A percentile compares a stretch with the other conserved stretches of the same genome.
Conservation (phyloP, 2,329 filamentous ascomycete species). For the Onygena corvina region DNA sequence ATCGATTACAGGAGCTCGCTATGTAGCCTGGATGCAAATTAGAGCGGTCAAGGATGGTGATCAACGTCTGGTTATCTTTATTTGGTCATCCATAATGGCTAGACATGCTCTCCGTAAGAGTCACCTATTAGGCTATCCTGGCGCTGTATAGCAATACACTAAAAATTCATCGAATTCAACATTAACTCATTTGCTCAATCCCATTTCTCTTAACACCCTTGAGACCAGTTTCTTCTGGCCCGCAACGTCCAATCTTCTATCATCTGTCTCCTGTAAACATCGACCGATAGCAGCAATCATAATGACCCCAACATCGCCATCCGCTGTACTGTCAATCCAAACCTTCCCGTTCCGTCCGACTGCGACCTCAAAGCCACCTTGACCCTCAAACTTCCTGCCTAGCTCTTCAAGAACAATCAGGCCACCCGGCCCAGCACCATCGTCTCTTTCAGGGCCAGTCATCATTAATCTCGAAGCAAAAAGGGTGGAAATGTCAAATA, state of each 20-base stretch:
- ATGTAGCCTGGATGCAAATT: too few species aligned
- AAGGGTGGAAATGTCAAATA: conserved; percentile 65
- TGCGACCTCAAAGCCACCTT: conserved; percentile 72
- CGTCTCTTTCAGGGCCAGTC: conserved; percentile 23
- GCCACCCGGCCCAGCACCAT: conserved; percentile 44
- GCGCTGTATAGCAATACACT: not conserved
- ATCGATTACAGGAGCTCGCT: too few species aligned
- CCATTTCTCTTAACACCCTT: conserved; percentile 32
- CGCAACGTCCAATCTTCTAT: conserved; percentile 36
- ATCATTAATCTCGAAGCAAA: conserved; percentile 69
- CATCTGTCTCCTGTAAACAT: conserved; percentile 67
- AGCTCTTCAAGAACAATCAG: conserved; percentile 69
- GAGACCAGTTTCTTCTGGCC: conserved; percentile 39
- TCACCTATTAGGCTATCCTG: not conserved
- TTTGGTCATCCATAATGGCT: not conserved
- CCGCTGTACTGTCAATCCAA: conserved; percentile 67
- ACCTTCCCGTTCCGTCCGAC: conserved; percentile 85
- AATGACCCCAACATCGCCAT: conserved; percentile 45
- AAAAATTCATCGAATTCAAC: not conserved
- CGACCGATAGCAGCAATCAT: conserved; percentile 66
- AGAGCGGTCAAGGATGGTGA: too few species aligned
- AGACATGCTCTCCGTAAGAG: not conserved
- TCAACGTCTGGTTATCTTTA: too few species aligned
- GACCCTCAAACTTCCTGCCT: conserved; percentile 53
- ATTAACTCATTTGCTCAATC: conserved; percentile 10